Evolutionary conservation across 2,329 filamentous ascomycete genomes (phyloP), one percentile per base, ranked within the genome.

Genomic region (Ophiosphaerella herpotricha): DNA sequence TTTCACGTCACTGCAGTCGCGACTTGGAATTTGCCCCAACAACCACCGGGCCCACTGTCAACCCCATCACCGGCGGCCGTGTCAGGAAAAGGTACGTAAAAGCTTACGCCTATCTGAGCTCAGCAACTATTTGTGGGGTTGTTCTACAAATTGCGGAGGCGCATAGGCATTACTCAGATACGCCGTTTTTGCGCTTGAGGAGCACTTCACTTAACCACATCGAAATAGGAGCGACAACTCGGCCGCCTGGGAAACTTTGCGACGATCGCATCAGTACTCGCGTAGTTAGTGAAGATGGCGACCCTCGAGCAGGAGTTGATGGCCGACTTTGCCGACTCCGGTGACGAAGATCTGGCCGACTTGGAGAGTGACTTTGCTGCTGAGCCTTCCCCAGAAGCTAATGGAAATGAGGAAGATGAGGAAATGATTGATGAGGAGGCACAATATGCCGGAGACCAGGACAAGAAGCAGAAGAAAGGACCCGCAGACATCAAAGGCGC

Each of bases 231-330:
- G 59, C 57, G 45, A 43, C 54, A 61, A 60, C 60, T 60, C 52
- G 46, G 55, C 55, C 57, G 60, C 54, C 50, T 43, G 56, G 54
- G 55, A 48, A 38, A 40, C 29, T n/a, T 34, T 31, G 39, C 39
- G 29, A 42, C 16, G 12, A 24, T 12, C 16, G 16, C 39, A 37
- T n/a, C 13, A 37, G n/a, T 33, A 9, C 33, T 23, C 35, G 23
- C 13, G 26, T 16, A 44, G 5, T 35, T 7, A 29, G 7, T 18
- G 50, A 61, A 39, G 36, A 74, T 97, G 91, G 91, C 93, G 72
- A 95, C 91, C 38, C 82, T 95, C 57, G 93, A 90, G 55, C 92
- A 97, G 67, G 93, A 97, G 72, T 83, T 99, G 9, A 81, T 97
- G 63, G 90, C 94, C 67, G 91, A 96, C 71, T 94, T 96, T 58